Evolutionary conservation across 2,329 filamentous ascomycete genomes (phyloP).

Genomic region (Talaromyces rugulosus): DNA sequence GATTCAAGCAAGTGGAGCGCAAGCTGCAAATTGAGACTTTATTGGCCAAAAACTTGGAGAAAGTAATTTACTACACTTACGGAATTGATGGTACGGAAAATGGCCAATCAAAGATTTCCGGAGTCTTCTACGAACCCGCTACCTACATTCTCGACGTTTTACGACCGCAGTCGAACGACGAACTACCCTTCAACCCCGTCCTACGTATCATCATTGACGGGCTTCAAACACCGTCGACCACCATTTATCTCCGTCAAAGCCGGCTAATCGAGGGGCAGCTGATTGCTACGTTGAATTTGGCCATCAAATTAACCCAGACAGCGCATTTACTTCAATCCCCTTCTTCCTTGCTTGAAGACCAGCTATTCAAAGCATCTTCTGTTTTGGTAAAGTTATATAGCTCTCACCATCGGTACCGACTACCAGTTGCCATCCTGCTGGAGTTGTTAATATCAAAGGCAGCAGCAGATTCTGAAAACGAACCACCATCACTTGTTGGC

Average conservation of each 20-base stretch:
- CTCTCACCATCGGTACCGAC: slow-evolving; percentile 61
- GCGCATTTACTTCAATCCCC: slow-evolving; percentile 61
- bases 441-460: slow-evolving; percentile 69
- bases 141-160: slow-evolving; percentile 74
- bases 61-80: slow-evolving; percentile 67
- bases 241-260: slow-evolving; percentile 55
- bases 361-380: slow-evolving; percentile 76
- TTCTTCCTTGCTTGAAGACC: slow-evolving; percentile 65
- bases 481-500: slow-evolving; percentile 90
- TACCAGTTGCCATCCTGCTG: slow-evolving; percentile 64
- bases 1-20: slow-evolving; percentile 66
- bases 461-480: slow-evolving; percentile 57
- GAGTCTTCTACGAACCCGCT: slow-evolving; percentile 67
- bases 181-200: slow-evolving; percentile 72
- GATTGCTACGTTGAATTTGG: slow-evolving; percentile 60
- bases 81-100: slow-evolving; percentile 63
- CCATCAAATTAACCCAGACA: slow-evolving; percentile 65
- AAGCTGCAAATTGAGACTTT: slow-evolving; percentile 64
- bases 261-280: slow-evolving; percentile 61
- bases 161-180: slow-evolving; percentile 63
- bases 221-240: slow-evolving; percentile 57
- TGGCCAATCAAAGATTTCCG: slow-evolving; percentile 50
- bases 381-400: slow-evolving; percentile 74
- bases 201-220: slow-evolving; percentile 65
- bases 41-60: slow-evolving; percentile 67